phyloP scores from a whole-genome alignment of 2,329 filamentous ascomycete genomes.

The Tolypocladium sp. region DNA sequence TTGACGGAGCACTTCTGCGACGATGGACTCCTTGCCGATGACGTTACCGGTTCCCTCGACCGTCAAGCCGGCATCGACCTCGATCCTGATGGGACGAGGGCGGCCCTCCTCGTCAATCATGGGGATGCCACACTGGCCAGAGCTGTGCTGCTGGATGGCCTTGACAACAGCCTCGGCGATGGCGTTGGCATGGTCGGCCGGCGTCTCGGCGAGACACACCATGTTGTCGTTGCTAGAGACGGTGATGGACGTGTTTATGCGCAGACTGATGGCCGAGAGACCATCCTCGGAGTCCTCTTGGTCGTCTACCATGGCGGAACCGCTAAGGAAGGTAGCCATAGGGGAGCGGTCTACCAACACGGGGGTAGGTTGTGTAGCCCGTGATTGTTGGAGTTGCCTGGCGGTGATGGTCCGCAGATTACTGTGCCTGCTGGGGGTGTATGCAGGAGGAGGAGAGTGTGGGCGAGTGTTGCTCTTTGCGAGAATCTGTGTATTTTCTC shows the following conservation, averaged over 20 bases:
- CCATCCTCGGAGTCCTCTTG: constrained; percentile 10
- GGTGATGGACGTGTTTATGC: constrained; percentile 37
- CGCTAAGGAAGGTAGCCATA: not conserved
- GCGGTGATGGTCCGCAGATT: constrained; percentile 9
- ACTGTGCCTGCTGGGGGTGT: constrained; percentile 13
- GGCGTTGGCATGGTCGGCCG: constrained; percentile 28
- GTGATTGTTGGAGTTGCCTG: constrained; percentile 8
- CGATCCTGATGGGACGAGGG: constrained; percentile 29
- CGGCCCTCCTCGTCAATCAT: constrained; percentile 37
- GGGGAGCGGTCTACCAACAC: not conserved
- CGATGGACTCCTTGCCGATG: constrained; percentile 24
- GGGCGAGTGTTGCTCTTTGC: not conserved
- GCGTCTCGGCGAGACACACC: constrained; percentile 30
- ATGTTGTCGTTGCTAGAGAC: constrained; percentile 40
- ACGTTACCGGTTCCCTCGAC: constrained; percentile 35
- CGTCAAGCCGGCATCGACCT: constrained; percentile 35
- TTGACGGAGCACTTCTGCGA: constrained; percentile 17
- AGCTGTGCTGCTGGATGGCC: constrained; percentile 32
- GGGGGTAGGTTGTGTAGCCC: not conserved
- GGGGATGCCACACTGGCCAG: constrained; percentile 28
- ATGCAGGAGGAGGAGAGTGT: constrained; percentile 18
- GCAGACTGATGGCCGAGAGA: constrained; percentile 32
- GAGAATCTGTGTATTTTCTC: not conserved
- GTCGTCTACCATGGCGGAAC: constrained; percentile 9
- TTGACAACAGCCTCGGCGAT: constrained; percentile 35